phyloP scores from a whole-genome alignment of 306 rosid species.

The Glycine tomentella region DNA sequence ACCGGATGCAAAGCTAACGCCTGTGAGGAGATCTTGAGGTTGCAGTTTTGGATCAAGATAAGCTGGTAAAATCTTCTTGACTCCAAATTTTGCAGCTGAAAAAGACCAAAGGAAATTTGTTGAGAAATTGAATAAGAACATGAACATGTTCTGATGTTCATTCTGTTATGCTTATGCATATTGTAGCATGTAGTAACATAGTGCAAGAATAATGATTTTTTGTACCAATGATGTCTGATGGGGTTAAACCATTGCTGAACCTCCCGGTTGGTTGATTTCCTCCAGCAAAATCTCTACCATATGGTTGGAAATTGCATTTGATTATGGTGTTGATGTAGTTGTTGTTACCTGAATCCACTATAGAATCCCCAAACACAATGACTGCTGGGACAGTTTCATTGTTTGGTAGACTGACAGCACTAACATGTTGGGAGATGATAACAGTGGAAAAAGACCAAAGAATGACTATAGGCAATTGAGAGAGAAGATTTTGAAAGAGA shows the following conservation, averaged over 20 bases:
- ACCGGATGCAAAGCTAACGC: conserved; percentile 79
- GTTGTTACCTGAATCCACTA: conserved; percentile 80
- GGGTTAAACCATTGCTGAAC: conserved; percentile 70
- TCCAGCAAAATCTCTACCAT: conserved; percentile 67
- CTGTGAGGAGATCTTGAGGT: conserved; percentile 68
- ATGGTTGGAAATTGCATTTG: conserved; percentile 75
- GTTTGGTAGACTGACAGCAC: conserved; percentile 42
- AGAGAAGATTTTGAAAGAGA: conserved; percentile 29
- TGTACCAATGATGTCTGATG: conserved; percentile 65
- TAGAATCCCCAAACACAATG: conserved; percentile 76
- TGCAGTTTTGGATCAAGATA: conserved; percentile 66
- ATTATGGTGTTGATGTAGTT: conserved; percentile 55
- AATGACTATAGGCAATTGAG: conserved; percentile 31
- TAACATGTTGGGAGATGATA: conserved; percentile 20
- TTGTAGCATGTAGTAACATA: not conserved
- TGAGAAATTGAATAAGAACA: not conserved
- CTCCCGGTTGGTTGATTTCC: conserved; percentile 66
- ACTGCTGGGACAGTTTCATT: conserved; percentile 69
- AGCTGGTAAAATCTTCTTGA: conserved; percentile 69
- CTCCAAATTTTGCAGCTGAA: conserved; percentile 67
- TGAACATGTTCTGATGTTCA: not conserved
- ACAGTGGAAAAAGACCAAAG: conserved; percentile 22
- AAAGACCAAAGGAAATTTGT: not conserved
- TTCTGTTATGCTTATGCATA: not conserved
- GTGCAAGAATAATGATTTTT: not conserved